Conservation (phyloP, 2,329 filamentous ascomycete species). For the Xylariaceae sp. region DNA sequence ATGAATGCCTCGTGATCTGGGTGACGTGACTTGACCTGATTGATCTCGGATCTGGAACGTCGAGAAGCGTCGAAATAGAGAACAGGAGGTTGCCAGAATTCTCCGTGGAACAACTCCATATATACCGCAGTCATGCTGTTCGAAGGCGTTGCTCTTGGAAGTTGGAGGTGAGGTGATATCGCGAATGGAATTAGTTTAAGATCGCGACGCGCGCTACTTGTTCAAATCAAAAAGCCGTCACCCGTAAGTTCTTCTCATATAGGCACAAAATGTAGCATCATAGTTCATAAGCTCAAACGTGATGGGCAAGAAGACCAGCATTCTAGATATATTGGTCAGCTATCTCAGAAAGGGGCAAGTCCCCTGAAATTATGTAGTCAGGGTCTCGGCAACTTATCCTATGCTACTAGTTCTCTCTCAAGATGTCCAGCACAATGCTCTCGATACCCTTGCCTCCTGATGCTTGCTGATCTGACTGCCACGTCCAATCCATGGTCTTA, state of each 20-base stretch:
- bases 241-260: no score
- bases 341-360: no score
- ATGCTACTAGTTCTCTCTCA: constrained; percentile 13
- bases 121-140: neutral
- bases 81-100: neutral
- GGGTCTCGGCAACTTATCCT: neutral
- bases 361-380: no score
- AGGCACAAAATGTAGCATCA: no score
- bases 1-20: neutral
- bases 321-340: neutral
- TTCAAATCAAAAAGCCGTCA: no score
- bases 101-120: neutral
- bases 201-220: no score
- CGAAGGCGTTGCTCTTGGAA: no score
- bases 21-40: neutral
- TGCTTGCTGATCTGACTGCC: constrained; percentile 16
- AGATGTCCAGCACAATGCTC: constrained; percentile 14
- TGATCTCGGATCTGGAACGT: neutral
- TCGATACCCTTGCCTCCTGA: constrained; percentile 10
- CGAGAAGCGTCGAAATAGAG: neutral
- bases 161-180: no score
- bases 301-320: neutral
- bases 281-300: no score
- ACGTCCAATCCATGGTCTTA: constrained; percentile 17
- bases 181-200: no score